These are phyloP conservation scores for Pseudogymnoascus verrucosus DNA, from an alignment of 2,329 filamentous ascomycete species.

Conservation along the genomic window DNA sequence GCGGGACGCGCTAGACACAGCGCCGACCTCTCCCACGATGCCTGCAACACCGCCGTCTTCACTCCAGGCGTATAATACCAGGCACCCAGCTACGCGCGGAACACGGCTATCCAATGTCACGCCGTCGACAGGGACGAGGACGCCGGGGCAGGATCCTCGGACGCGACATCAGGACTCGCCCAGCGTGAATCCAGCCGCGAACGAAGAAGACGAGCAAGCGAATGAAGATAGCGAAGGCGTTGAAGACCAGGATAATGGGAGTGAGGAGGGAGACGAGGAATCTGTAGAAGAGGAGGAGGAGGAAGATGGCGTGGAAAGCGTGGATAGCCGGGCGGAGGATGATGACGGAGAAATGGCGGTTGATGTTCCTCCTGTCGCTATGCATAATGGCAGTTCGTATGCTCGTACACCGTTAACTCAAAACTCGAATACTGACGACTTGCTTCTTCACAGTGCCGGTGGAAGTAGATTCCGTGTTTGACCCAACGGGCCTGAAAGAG, in stretches of 20 bases:
- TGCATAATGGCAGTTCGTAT: background rate
- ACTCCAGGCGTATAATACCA: slow-evolving; percentile 1
- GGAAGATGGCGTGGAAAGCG: slow-evolving; percentile 13
- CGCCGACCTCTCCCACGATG: background rate
- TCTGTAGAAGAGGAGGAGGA: slow-evolving; percentile 20
- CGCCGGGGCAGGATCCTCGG: background rate
- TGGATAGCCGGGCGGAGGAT: slow-evolving; percentile 20
- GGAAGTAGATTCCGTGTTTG: slow-evolving; percentile 34
- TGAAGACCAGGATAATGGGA: slow-evolving; percentile 14
- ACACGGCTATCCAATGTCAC: background rate
- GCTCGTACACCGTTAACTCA: slow-evolving; percentile 19
- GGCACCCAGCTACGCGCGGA: background rate
- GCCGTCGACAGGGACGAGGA: background rate
- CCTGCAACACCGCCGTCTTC: background rate
- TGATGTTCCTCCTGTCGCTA: slow-evolving; percentile 14
- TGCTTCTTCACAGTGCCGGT: slow-evolving; percentile 21
- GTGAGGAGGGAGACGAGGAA: slow-evolving; percentile 16
- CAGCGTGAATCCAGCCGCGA: slow-evolving; percentile 11
- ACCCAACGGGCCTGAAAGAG: slow-evolving; percentile 62
- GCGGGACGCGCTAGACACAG: background rate
- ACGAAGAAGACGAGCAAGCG: slow-evolving; percentile 13
- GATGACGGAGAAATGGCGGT: slow-evolving; percentile 27
- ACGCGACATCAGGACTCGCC: background rate
- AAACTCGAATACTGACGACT: background rate
- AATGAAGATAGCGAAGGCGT: slow-evolving; percentile 14